phyloP scores from a whole-genome alignment of 1,284 basidiomycete genomes.

The Somion occarium region DNA sequence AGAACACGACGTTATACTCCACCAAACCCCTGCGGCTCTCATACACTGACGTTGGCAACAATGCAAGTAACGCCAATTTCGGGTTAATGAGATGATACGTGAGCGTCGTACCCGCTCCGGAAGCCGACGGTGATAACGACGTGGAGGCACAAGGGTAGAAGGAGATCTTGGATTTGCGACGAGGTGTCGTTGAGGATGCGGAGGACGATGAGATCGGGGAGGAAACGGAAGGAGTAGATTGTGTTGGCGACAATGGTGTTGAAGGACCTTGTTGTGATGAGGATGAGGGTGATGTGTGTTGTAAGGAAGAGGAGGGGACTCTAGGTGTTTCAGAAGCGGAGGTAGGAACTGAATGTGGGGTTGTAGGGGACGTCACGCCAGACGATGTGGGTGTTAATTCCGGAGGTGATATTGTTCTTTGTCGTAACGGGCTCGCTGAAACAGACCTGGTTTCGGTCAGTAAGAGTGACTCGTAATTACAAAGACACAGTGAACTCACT shows the following conservation, averaged over 20 bases:
- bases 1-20: conserved; percentile 91
- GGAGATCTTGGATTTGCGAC: conserved; percentile 21
- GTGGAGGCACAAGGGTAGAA: conserved; percentile 55
- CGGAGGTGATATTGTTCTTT: conserved; percentile 10
- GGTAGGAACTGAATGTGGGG: not conserved
- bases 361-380: conserved; percentile 4
- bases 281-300: not conserved
- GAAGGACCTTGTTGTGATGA: not conserved
- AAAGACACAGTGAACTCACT: conserved; percentile 36
- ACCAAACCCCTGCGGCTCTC: conserved; percentile 77
- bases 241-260: conserved; percentile 1
- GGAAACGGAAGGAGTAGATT: conserved; percentile 4
- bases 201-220: conserved; percentile 13
- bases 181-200: conserved; percentile 11
- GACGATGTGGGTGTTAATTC: conserved; percentile 8
- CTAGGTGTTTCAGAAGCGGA: conserved; percentile 12
- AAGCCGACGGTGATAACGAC: conserved; percentile 55
- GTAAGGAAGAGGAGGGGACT: conserved; percentile 11
- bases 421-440: conserved; percentile 23
- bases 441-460: conserved; percentile 20
- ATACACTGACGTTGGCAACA: conserved; percentile 78
- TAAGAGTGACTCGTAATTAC: not conserved
- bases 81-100: conserved; percentile 85
- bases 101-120: conserved; percentile 66
- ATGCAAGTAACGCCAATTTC: conserved; percentile 75